Conservation (phyloP, 768 basidiomycete genomes). For the Udeniomyces megalosporus region DNA sequence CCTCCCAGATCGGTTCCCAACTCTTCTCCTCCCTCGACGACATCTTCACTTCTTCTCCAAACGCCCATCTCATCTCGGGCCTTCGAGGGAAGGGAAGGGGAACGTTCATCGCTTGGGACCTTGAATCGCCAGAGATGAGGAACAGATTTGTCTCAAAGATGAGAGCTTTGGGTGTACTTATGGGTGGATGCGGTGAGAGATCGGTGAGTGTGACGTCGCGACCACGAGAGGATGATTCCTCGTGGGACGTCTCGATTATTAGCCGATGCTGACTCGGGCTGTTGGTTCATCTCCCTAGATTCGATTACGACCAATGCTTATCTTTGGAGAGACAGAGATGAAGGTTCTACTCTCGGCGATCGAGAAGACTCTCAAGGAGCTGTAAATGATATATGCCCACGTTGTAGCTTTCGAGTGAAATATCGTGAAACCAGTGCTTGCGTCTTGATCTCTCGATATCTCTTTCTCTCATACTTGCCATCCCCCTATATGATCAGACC, state of each 20-base stretch:
- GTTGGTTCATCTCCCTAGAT: background rate
- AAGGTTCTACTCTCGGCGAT: background rate
- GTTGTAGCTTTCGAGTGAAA: no score
- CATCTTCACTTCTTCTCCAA: slow-evolving; percentile 12
- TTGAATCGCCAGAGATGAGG: slow-evolving; percentile 20
- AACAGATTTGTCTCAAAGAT: slow-evolving; percentile 28
- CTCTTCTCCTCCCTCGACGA: slow-evolving; percentile 21
- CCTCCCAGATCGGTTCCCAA: slow-evolving; percentile 25
- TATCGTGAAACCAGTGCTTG: no score
- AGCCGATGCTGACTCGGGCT: background rate
- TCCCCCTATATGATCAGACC: no score
- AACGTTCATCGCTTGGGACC: slow-evolving; percentile 33
- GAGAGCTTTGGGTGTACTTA: slow-evolving; percentile 28
- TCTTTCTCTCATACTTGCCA: no score
- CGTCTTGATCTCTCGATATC: no score
- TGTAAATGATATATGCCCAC: background rate
- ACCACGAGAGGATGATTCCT: no score
- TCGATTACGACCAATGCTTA: background rate
- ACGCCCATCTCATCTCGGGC: slow-evolving; percentile 19
- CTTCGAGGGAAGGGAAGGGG: slow-evolving; percentile 30
- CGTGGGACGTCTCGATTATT: no score
- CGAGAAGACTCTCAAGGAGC: background rate
- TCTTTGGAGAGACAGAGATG: background rate
- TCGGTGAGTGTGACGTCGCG: background rate
- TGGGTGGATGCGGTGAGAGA: slow-evolving; percentile 28